Percentiles rank a stretch among this genome's conserved stretches.
These are phyloP conservation scores for Chaetoceros muelleri DNA, from an alignment of 108 stramenopile genomes.

Conservation along the genomic window DNA sequence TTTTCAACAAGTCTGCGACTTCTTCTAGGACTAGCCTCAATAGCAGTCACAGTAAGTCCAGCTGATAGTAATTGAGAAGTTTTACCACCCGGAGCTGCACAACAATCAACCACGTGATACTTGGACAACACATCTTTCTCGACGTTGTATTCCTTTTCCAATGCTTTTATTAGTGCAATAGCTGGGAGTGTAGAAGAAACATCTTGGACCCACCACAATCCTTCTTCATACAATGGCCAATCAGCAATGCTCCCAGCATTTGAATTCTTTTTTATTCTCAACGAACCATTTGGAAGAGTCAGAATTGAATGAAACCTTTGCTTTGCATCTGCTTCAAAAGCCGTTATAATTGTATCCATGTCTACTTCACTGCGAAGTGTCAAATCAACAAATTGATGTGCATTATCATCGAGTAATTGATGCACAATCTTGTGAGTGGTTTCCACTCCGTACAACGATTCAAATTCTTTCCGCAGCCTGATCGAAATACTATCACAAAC, in stretches of 20 bases:
- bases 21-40: conserved; percentile 43
- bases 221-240: conserved; percentile 64
- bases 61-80: conserved; percentile 86
- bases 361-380: conserved; percentile 6
- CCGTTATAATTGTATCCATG: not conserved
- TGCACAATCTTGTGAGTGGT: conserved; percentile 7
- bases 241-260: conserved; percentile 28
- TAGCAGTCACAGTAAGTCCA: conserved; percentile 67
- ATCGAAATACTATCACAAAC: conserved; percentile 44
- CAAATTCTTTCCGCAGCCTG: conserved; percentile 45
- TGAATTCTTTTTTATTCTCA: conserved; percentile 23
- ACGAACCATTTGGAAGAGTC: conserved; percentile 56
- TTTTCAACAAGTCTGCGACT: conserved; percentile 41
- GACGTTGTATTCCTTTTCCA: conserved; percentile 13
- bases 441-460: conserved; percentile 41
- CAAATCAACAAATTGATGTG: conserved; percentile 26
- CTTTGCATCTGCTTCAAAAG: conserved; percentile 7
- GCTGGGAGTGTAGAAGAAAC: conserved; percentile 64
- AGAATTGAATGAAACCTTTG: conserved; percentile 19
- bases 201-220: conserved; percentile 83
- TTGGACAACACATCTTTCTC: conserved; percentile 13
- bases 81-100: conserved; percentile 95
- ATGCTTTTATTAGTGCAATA: conserved; percentile 33
- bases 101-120: conserved; percentile 87
- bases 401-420: not conserved